Evolutionary conservation across 768 basidiomycete species (phyloP).

Genomic region (Tricholoma furcatifolium): DNA sequence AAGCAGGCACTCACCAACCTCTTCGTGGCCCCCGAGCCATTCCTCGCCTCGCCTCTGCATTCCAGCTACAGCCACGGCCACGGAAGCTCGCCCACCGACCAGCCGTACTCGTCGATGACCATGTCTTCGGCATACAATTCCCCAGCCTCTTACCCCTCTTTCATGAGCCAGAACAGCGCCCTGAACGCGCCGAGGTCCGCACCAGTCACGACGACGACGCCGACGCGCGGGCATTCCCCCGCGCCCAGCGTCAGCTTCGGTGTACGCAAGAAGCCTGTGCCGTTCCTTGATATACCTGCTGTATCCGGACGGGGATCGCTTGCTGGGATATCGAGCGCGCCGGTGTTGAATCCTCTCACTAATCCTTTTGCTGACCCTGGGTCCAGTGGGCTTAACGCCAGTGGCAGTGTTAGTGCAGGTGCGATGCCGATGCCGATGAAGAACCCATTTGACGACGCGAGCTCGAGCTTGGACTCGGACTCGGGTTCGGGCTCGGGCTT

Average conservation of each 20-base stretch:
- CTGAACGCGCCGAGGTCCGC: neutral
- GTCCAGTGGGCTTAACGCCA: neutral
- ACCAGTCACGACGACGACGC: neutral
- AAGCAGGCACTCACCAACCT: constrained; percentile 9
- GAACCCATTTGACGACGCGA: constrained; percentile 20
- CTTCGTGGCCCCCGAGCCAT: constrained; percentile 9
- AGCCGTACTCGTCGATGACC: neutral
- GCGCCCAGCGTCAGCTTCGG: neutral
- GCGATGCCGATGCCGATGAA: neutral
- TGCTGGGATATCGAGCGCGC: neutral
- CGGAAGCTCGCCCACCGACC: neutral
- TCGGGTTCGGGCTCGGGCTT: neutral
- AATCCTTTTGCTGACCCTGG: constrained; percentile 19
- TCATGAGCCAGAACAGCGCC: neutral
- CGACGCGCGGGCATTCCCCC: neutral
- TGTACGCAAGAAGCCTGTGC: constrained; percentile 17
- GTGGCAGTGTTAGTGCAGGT: neutral
- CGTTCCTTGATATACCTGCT: constrained; percentile 11
- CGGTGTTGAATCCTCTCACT: constrained; percentile 2
- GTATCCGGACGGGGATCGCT: neutral
- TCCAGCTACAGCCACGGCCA: neutral
- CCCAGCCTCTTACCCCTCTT: constrained; percentile 1
- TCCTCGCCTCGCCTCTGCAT: constrained; percentile 1
- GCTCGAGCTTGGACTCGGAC: neutral
- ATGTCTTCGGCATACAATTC: neutral